phyloP scores from a whole-genome alignment of 163 green algal genomes.

The Prototheca cutis region DNA sequence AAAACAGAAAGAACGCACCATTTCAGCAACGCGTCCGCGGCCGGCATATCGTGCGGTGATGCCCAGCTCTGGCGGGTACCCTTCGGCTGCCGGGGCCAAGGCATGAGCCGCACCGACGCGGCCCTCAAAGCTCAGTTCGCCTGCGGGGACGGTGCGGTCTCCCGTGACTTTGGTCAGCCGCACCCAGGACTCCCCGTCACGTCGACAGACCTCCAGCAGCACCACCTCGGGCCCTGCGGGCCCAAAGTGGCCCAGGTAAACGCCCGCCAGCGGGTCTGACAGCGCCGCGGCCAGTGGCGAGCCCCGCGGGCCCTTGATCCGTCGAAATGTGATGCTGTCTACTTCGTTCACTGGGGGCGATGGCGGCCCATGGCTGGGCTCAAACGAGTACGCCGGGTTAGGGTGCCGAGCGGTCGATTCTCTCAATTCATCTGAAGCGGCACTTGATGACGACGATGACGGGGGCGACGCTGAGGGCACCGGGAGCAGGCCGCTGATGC shows the following conservation, averaged over 20 bases:
- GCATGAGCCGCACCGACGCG: slow-evolving; percentile 34
- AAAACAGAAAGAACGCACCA: slow-evolving; percentile 5
- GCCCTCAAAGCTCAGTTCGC: slow-evolving; percentile 56
- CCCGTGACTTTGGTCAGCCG: slow-evolving; percentile 80
- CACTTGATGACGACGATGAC: no score
- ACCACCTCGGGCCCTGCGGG: slow-evolving; percentile 79
- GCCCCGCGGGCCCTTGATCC: not conserved
- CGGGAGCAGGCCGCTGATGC: not conserved
- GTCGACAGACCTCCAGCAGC: slow-evolving; percentile 33
- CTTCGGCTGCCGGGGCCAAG: slow-evolving; percentile 30
- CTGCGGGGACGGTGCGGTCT: slow-evolving; percentile 79
- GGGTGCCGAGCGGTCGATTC: no score
- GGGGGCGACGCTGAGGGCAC: not conserved
- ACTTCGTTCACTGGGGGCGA: not conserved
- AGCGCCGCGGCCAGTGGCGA: no score
- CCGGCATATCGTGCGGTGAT: slow-evolving; percentile 69
- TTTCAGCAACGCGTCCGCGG: slow-evolving; percentile 67
- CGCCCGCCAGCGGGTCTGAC: slow-evolving; percentile 58
- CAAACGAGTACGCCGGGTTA: no score
- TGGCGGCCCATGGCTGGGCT: no score
- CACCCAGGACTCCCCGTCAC: slow-evolving; percentile 56
- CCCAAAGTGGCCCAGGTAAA: slow-evolving; percentile 86
- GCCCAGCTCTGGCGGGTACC: slow-evolving; percentile 73
- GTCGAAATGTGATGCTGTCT: not conserved
- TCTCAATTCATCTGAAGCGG: no score